Conservation (phyloP, 2,329 filamentous ascomycete species). For the Ceratocystis cacaofunesta region DNA sequence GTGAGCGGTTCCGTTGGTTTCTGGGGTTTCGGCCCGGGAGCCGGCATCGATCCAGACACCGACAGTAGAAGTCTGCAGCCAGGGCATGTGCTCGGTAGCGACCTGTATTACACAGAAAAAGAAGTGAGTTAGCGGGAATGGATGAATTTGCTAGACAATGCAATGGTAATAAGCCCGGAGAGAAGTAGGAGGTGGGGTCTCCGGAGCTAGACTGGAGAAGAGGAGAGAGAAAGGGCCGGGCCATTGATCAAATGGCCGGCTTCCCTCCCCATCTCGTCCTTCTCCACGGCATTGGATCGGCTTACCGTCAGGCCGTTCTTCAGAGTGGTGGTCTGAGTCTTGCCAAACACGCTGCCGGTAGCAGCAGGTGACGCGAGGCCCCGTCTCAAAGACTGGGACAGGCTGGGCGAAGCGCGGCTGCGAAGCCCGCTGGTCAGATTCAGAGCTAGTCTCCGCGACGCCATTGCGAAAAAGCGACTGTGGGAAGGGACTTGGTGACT, state of each 20-base stretch:
- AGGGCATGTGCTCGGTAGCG: slow-evolving; percentile 94
- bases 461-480: slow-evolving; percentile 51
- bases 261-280: too few species aligned
- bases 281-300: slow-evolving; percentile 4
- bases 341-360: slow-evolving; percentile 42
- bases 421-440: slow-evolving; percentile 84
- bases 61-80: slow-evolving; percentile 94
- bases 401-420: slow-evolving; percentile 69
- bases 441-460: slow-evolving; percentile 91
- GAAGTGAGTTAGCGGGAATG: slow-evolving; percentile 3
- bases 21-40: slow-evolving; percentile 92
- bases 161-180: neutral
- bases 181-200: neutral
- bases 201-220: too few species aligned
- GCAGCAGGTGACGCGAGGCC: slow-evolving; percentile 77
- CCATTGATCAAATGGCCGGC: too few species aligned
- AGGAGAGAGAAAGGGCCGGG: neutral
- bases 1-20: slow-evolving; percentile 97
- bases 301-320: slow-evolving; percentile 92
- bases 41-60: slow-evolving; percentile 99
- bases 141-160: neutral
- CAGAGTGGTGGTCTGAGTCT: slow-evolving; percentile 90
- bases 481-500: slow-evolving; percentile 27
- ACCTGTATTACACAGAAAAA: slow-evolving; percentile 42
- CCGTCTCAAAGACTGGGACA: slow-evolving; percentile 62